Base-by-base conservation (phyloP, 2,329 filamentous ascomycete species). In the Sporothrix pallida region DNA sequence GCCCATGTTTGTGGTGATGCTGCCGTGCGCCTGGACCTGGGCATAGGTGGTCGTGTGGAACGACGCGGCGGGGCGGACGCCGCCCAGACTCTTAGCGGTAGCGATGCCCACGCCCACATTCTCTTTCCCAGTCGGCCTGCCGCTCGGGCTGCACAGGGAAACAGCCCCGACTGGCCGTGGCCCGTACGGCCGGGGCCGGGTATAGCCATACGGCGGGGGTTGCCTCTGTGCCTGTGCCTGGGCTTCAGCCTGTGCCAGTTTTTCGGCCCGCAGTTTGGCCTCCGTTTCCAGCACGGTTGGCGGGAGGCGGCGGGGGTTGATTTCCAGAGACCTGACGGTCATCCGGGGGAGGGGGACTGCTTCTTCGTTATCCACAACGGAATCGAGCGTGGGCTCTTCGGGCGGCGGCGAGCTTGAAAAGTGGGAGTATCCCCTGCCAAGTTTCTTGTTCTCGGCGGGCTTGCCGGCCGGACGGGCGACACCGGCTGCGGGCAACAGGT, bases 361-460 rank as follows among this genome's bases (percentile, higher is more conserved):
- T 52, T 17, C 50, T 3, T n/a, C 50, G 15, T 1, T n/a, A n/a
- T n/a, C n/a, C n/a, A n/a, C n/a, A n/a, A n/a, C n/a, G n/a, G n/a
- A n/a, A n/a, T n/a, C n/a, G n/a, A n/a, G n/a, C n/a, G n/a, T n/a
- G n/a, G n/a, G n/a, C n/a, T 68, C 65, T 0, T n/a, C 50, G 13
- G 31, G 72, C 44, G 74, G 46, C 3, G 88, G 87, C 20, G 88
- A 88, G 80, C 88, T 90, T 0, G 88, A 90, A 78, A 90, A 89
- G 75, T 85, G 86, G 0, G 84, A 79, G 76, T 93, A 92, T 81
- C 52, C 77, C 70, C 31, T 37, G 2, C 31, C 31, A 5, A 37
- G 31, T 37, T 3, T 76, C 76, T 2, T n/a, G 10, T 26, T 26
- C 12, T 46, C 20, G n/a, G 44, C 37, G 0, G 13, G 37, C 4